A percentile compares a stretch with the other conserved stretches of the same genome.
phyloP scores from a whole-genome alignment of 257 asterid species.

The Scutellaria galericulata region DNA sequence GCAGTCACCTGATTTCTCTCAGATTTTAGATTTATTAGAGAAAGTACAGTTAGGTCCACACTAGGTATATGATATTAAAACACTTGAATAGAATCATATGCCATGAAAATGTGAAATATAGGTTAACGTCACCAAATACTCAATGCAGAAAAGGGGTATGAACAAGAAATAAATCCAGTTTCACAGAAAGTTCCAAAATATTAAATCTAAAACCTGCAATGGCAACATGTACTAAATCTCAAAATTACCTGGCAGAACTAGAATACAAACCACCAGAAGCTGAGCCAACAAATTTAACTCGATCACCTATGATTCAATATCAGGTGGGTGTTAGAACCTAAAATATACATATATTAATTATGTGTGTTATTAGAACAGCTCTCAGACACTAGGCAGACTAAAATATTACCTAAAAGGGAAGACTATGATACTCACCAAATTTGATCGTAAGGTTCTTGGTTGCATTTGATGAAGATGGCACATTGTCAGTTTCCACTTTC shows the following conservation, averaged over 20 bases:
- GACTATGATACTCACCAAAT: constrained; percentile 46
- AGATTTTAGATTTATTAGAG: constrained; percentile 4
- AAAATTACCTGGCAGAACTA: constrained; percentile 58
- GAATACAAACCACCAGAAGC: constrained; percentile 61
- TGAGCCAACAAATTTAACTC: constrained; percentile 77
- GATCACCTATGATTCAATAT: constrained; percentile 64
- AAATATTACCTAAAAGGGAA: constrained; percentile 24
- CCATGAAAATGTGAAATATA: neutral
- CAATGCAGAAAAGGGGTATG: neutral
- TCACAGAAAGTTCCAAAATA: constrained; percentile 9
- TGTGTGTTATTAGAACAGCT: constrained; percentile 7
- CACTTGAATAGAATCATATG: neutral
- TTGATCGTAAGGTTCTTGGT: constrained; percentile 58
- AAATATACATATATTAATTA: neutral
- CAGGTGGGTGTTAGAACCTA: constrained; percentile 26
- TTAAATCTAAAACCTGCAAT: neutral
- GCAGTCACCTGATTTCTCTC: neutral
- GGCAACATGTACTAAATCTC: constrained; percentile 16
- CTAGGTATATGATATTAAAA: neutral
- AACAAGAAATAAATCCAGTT: neutral
- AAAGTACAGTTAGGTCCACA: constrained; percentile 8
- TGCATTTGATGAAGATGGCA: constrained; percentile 47
- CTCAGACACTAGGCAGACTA: constrained; percentile 22
- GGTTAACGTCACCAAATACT: neutral
- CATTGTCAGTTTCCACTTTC: constrained; percentile 53